Base-by-base conservation (phyloP, 306 rosid species). In the Cajanus cajan region DNA sequence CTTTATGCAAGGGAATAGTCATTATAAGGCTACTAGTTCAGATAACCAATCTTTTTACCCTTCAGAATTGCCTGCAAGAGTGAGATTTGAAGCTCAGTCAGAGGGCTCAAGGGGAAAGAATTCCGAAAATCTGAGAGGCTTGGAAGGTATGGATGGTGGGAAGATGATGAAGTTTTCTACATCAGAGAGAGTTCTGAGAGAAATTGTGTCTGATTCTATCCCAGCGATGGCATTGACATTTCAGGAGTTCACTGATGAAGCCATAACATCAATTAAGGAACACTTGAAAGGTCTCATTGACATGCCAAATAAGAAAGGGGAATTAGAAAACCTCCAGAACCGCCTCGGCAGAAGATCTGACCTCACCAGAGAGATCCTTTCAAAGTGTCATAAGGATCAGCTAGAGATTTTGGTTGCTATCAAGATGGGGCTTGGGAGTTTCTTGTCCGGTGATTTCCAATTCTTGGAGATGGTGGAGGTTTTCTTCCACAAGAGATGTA, bases 21-120 rank as follows among this genome's bases (percentile, higher is more conserved):
- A 86, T 50, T 75, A 86, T 80, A 86, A 65, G 80, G 75, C 90
- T 14, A 78, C 90, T 10, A 83, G 90, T 82, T 90, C 97, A 11
- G 93, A 87, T 14, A 91, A 83, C 40, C 92, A 78, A 58, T 93
- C 97, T 0, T 85, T 90, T 82, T 90, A 76, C 8, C 97, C 97
- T 5, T 93, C 97, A 6, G 96, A 93, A 34, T 79, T 93, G 66
- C 94, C 93, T 4, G 97, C 96, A 5, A 86, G 90, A 83, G 90
- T 83, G 14, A 87, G 85, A 75, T 78, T 87, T 43, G 94, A 88
- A 13, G 80, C 85, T 12, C 89, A 59, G 18, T 85, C 88, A 11
- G 96, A 88, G 74, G 91, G 90, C 73, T 89, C 92, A 1, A 90
- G 90, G 76, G 95, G 93, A 55, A 88, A 85, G 80, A 88, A 87